Conservation (phyloP, 2,329 filamentous ascomycete genomes). For the Ophiostoma ulmi region DNA sequence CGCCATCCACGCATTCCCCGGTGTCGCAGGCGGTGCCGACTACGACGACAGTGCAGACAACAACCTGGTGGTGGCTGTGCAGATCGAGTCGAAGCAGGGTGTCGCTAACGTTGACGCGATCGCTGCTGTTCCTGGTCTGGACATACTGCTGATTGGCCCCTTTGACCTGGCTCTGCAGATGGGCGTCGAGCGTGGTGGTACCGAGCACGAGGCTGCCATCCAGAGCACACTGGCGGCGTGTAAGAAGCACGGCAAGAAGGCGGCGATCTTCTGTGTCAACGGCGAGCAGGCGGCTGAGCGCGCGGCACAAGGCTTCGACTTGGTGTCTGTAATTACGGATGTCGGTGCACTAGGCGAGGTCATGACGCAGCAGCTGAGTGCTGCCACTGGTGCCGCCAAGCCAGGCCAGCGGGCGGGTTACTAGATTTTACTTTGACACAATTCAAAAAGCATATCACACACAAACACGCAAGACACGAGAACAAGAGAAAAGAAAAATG, state of each 20-base stretch:
- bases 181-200: conserved; percentile 31
- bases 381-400: conserved; percentile 31
- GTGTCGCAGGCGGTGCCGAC: conserved; percentile 30
- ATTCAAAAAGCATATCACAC: not conserved
- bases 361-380: conserved; percentile 34
- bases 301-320: conserved; percentile 37
- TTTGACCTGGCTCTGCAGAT: conserved; percentile 37
- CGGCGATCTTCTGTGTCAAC: conserved; percentile 40
- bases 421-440: not conserved
- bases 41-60: conserved; percentile 36
- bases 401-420: not conserved
- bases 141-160: conserved; percentile 38
- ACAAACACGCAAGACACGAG: not conserved
- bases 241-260: conserved; percentile 36
- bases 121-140: conserved; percentile 38
- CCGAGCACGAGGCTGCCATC: conserved; percentile 39
- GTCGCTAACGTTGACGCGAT: conserved; percentile 43
- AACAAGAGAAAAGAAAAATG: not conserved
- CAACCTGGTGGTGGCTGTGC: conserved; percentile 35
- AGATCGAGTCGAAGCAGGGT: conserved; percentile 40
- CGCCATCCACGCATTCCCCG: conserved; percentile 30
- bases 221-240: conserved; percentile 35
- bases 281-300: conserved; percentile 35
- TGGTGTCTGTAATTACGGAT: conserved; percentile 39
- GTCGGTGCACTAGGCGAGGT: conserved; percentile 33